Evolutionary conservation across 2,329 filamentous ascomycete genomes (phyloP), one percentile per base, ranked within the genome.

Genomic region (Aciculosporium take): DNA sequence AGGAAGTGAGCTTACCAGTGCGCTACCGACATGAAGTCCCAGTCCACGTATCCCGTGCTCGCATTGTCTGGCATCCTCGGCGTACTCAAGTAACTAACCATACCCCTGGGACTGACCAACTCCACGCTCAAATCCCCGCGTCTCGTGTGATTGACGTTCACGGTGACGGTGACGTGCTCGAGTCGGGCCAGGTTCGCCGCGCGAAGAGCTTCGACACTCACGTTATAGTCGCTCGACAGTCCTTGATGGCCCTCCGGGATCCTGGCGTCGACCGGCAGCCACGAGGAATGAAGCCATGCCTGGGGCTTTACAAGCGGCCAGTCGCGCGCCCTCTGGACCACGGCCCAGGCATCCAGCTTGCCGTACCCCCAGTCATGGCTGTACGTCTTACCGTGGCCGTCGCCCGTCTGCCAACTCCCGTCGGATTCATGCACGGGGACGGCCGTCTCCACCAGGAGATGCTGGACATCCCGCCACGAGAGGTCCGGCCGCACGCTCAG

Each of bases 11-110:
- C 79, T 62, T 71, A 87, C 84, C 88, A 98, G 58, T 98, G 91
- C 48, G 81, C 88, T 28, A 98, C 91, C 46, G 81, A 91, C 91
- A 98, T 98, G 54, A 98, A 98, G 0, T 89, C 96, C 91, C 91
- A 98, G 63, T 96, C 86, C 29, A 79, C 66, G 57, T 96, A 98
- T 7, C 91, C 91, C 17, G 64, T 61, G 1, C 64, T 57, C 28
- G 71, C 72, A 1, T 71, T 66, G 58, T 98, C 91, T 18, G 74
- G 61, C 45, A 71, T 71, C 48, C 91, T 81, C 2, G 81, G 68
- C 9, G 79, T 83, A 4, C 88, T 82, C 40, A 98, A 75, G 55
- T 94, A 81, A 56, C 86, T 94, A 48, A 86, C 68, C 44, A 95
- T 65, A 8, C 84, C 84, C 24, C 76, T 68, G 0, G 91, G 91